Conservation (phyloP, 148 eudicot genomes). For the Limonium bicolor region DNA sequence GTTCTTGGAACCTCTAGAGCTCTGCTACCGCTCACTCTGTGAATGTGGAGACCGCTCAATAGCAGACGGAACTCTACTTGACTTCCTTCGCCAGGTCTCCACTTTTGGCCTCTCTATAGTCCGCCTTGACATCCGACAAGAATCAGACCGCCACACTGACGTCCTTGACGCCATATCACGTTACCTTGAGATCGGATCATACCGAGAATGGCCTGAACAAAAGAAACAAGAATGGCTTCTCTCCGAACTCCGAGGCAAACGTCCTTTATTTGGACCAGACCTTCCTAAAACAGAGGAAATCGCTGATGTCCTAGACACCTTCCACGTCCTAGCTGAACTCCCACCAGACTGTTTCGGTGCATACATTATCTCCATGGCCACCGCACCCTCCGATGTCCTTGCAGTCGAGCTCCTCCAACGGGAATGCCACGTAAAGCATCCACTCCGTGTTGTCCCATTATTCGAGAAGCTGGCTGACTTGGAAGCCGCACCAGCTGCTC, state of each 20-base stretch:
- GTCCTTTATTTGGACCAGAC: constrained; percentile 59
- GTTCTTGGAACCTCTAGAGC: constrained; percentile 69
- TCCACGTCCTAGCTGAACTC: constrained; percentile 51
- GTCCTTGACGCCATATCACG: constrained; percentile 56
- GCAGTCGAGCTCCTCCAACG: constrained; percentile 69
- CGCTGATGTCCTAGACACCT: constrained; percentile 47
- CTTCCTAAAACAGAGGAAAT: constrained; percentile 62
- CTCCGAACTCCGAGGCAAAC: constrained; percentile 50
- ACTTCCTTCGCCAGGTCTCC: constrained; percentile 55
- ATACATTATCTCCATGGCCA: constrained; percentile 65
- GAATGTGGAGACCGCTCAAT: constrained; percentile 53
- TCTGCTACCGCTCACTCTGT: constrained; percentile 56
- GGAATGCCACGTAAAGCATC: constrained; percentile 47
- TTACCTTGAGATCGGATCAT: constrained; percentile 59
- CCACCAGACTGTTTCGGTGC: constrained; percentile 69
- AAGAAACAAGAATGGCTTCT: constrained; percentile 56
- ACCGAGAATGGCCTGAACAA: constrained; percentile 57
- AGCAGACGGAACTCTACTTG: constrained; percentile 70
- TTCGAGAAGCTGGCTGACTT: constrained; percentile 31
- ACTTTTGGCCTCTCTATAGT: constrained; percentile 67
- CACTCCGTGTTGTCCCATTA: constrained; percentile 51
- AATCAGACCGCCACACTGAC: constrained; percentile 61
- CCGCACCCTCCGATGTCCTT: constrained; percentile 55
- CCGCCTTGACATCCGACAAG: constrained; percentile 60
- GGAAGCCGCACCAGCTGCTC: constrained; percentile 9